phyloP scores from a whole-genome alignment of 2,329 filamentous ascomycete genomes.

The Helminthosporium solani region DNA sequence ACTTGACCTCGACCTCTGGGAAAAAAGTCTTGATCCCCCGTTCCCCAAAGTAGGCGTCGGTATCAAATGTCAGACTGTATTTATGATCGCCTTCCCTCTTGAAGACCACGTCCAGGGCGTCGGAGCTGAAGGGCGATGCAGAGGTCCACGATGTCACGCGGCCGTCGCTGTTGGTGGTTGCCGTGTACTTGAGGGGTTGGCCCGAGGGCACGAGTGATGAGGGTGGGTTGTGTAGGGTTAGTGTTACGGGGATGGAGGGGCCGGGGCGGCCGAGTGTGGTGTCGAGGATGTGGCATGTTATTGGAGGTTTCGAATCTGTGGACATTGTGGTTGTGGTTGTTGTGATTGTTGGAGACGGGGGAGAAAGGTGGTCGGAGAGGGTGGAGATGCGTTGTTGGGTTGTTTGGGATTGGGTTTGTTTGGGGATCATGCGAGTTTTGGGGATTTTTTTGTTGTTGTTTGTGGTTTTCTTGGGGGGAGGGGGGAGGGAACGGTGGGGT shows the following conservation, averaged over 20 bases:
- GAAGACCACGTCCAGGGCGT: slow-evolving; percentile 41
- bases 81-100: slow-evolving; percentile 48
- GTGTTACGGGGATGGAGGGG: slow-evolving; percentile 64
- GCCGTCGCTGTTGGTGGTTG: slow-evolving; percentile 73
- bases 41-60: slow-evolving; percentile 67
- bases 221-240: slow-evolving; percentile 48
- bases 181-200: slow-evolving; percentile 57
- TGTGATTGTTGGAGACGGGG: too few relatives aligned
- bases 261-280: slow-evolving; percentile 73
- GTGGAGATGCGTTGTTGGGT: slow-evolving; percentile 24
- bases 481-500: neutral
- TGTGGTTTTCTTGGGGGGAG: too few relatives aligned
- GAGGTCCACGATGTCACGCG: slow-evolving; percentile 70
- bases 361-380: slow-evolving; percentile 19
- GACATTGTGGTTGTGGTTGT: slow-evolving; percentile 16
- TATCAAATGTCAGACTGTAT: slow-evolving; percentile 74
- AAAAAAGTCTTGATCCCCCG: slow-evolving; percentile 58
- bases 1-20: slow-evolving; percentile 57
- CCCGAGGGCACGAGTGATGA: slow-evolving; percentile 37
- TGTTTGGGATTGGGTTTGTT: slow-evolving; percentile 9
- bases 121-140: slow-evolving; percentile 44
- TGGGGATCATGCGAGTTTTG: too few relatives aligned
- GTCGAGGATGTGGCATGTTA: slow-evolving; percentile 86
- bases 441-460: neutral
- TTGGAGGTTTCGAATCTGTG: slow-evolving; percentile 51